Evolutionary conservation across 2,329 filamentous ascomycete genomes (phyloP).

Genomic region (Rhinocladiella similis): DNA sequence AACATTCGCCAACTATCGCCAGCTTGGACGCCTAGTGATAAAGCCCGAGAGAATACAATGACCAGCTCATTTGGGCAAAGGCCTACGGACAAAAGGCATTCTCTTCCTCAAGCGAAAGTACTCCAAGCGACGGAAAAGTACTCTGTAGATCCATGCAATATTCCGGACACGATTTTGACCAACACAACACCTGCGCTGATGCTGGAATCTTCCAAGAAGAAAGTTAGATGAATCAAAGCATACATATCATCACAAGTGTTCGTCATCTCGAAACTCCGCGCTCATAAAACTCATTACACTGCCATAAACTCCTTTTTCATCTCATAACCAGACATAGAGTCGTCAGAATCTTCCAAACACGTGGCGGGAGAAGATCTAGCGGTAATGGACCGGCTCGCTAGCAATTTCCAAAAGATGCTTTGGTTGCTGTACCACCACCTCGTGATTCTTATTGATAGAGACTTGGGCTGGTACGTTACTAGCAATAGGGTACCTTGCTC

Average conservation of each 20-base stretch:
- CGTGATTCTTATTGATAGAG: slow-evolving; percentile 16
- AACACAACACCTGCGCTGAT: not conserved
- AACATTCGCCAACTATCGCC: not conserved
- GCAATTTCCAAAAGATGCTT: slow-evolving; percentile 22
- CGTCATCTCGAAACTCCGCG: not conserved
- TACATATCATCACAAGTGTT: not conserved
- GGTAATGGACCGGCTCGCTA: slow-evolving; percentile 22
- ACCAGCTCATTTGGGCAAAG: no score
- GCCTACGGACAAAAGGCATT: no score
- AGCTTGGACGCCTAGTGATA: not conserved
- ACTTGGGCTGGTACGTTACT: slow-evolving; percentile 17
- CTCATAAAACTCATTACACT: not conserved
- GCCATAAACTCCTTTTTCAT: not conserved
- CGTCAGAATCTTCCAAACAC: not conserved
- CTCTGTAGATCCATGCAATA: not conserved
- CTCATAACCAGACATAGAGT: not conserved
- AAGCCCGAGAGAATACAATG: no score
- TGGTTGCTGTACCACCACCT: slow-evolving; percentile 17
- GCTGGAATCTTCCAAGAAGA: not conserved
- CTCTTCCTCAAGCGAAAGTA: no score
- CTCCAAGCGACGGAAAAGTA: no score
- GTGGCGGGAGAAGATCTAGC: slow-evolving; percentile 1
- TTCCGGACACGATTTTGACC: not conserved
- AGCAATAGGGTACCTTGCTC: slow-evolving; percentile 65
- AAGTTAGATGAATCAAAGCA: not conserved